phyloP scores from a whole-genome alignment of 2,329 filamentous ascomycete genomes.

The Eutypa lata region DNA sequence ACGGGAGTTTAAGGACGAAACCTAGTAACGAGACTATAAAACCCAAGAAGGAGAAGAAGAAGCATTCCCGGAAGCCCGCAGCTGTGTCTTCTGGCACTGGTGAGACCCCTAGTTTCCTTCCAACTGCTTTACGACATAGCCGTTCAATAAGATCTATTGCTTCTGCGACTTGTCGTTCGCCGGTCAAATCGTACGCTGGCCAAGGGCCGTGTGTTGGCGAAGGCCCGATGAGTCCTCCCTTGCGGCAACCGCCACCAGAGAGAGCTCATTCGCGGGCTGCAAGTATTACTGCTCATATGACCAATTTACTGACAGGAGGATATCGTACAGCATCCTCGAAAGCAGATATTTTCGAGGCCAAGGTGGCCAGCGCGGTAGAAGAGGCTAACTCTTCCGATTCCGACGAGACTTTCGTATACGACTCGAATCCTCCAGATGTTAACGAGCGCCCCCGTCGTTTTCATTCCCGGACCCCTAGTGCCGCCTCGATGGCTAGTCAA shows the following conservation, averaged over 20 bases:
- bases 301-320: constrained; percentile 42
- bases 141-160: constrained; percentile 36
- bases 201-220: constrained; percentile 32
- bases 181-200: constrained; percentile 29
- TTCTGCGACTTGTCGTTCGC: constrained; percentile 28
- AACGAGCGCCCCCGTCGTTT: constrained; percentile 67
- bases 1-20: constrained; percentile 77
- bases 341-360: constrained; percentile 96
- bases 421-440: constrained; percentile 83
- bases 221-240: constrained; percentile 17
- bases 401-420: constrained; percentile 97
- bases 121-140: constrained; percentile 37
- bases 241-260: constrained; percentile 13
- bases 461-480: constrained; percentile 92
- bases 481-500: constrained; percentile 77
- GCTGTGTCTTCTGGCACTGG: constrained; percentile 68
- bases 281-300: constrained; percentile 36
- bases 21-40: constrained; percentile 94
- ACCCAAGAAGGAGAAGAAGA: constrained; percentile 91
- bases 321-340: constrained; percentile 74
- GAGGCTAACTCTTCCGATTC: constrained; percentile 96
- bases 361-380: constrained; percentile 92
- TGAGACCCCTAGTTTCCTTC: constrained; percentile 46
- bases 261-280: constrained; percentile 17
- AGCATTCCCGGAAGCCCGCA: constrained; percentile 69